Evolutionary conservation across 768 basidiomycete species (phyloP).

Genomic region (Boletus vinaceobasis): DNA sequence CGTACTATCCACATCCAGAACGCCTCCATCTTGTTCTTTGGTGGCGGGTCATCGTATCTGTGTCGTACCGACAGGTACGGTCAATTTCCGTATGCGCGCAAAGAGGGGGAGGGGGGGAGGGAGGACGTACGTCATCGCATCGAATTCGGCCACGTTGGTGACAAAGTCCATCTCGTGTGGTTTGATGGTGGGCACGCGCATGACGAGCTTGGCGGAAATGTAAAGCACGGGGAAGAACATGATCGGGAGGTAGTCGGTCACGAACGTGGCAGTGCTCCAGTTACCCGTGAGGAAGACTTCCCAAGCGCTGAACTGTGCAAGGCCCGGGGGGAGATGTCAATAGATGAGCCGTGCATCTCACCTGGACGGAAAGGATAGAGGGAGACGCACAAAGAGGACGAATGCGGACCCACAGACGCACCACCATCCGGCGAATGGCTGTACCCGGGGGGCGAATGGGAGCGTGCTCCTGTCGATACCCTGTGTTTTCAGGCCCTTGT

Average conservation of each 20-base stretch:
- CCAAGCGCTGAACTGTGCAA: conserved; percentile 41
- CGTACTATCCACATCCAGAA: conserved; percentile 31
- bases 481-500: conserved; percentile 45
- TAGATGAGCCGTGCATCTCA: no score
- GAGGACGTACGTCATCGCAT: conserved; percentile 26
- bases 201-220: conserved; percentile 23
- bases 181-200: conserved; percentile 4
- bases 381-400: conserved; percentile 34
- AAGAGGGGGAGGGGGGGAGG: no score
- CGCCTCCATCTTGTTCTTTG: conserved; percentile 25
- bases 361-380: no score
- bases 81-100: not conserved
- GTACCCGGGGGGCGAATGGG: conserved; percentile 42
- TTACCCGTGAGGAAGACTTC: conserved; percentile 38
- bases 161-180: conserved; percentile 28
- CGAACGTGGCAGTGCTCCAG: conserved; percentile 39
- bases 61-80: no score
- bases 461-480: conserved; percentile 46
- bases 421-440: conserved; percentile 42
- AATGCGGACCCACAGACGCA: conserved; percentile 26
- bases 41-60: conserved; percentile 27
- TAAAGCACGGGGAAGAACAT: conserved; percentile 48
- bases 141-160: conserved; percentile 25
- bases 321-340: no score
- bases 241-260: conserved; percentile 42